Evolutionary conservation across 2,329 filamentous ascomycete species (phyloP), one percentile per base, ranked within the genome.

Genomic region (Graphilbum ipis-grandicollis): DNA sequence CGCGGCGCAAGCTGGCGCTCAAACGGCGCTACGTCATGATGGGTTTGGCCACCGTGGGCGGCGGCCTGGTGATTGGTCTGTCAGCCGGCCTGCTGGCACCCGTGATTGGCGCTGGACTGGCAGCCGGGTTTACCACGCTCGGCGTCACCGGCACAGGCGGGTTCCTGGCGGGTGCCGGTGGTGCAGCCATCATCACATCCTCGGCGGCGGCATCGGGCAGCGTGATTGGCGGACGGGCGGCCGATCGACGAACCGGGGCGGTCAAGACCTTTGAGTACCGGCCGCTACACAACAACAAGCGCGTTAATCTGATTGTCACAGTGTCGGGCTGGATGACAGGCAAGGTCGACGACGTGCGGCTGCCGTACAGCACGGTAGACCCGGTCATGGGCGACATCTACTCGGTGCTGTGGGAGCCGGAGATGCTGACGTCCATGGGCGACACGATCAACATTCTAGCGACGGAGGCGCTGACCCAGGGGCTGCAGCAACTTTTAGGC

Each of bases 301-400:
- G 86, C 40, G 82, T 94, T 29, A 96, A 98, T 48, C 68, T 98
- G 22, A 90, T 98, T 44, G 75, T 98, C 29, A 96, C 90, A 0
- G 74, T 98, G 22, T 85, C 88, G 0, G 90, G 90, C 4, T 98
- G 90, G 90, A 92, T 98, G 80, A 94, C 84, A 30, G 90, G 92
- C 49, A 96, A 93, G 52, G 77, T 93, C 37, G 90, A 98, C 58
- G 90, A 98, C 54, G 86, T 98, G 35, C 81, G 90, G 41, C 59
- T 98, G 50, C 90, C 90, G 8, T 98, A 81, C 57, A 94, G 85
- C 60, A 98, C 92, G 0, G 79, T 98, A 7, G 86, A 98, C 54
- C 84, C 92, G 1, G 73, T 96, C 44, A 98, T 98, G 90, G 90
- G 90, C 12, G 90, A 98, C 52, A 76, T 98, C 14, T 98, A 98